Base-by-base conservation (phyloP, 2,329 filamentous ascomycete genomes). In the Fusarium sp. region DNA sequence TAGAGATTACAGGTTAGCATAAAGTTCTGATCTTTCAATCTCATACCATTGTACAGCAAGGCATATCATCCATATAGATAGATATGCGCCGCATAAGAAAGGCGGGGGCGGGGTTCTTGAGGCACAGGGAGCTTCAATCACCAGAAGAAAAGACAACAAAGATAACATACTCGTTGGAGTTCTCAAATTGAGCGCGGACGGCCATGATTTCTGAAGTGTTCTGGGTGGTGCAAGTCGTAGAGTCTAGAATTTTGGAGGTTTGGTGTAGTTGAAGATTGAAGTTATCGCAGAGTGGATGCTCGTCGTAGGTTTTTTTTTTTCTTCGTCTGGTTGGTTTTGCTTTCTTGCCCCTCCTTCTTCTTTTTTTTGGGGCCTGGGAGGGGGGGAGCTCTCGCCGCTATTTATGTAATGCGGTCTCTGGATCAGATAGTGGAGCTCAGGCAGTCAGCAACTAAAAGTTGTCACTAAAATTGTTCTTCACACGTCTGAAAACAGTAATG, bases 121-220 rank as follows among this genome's bases (percentile, higher is more conserved):
- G 42, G 37, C 38, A 60, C 43, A 47, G 35, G 35, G 69, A 73
- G 64, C 53, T 73, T 67, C 57, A 65, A 30, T 44, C 35, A 33
- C 47, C n/a, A 38, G 35, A 42, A 50, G 38, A 32, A 37, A 43
- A 30, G 11, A 38, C 18, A 58, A 25, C 16, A 44, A 32, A 42
- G n/a, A 50, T 40, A 25, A 86, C 91, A 81, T 87, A 96, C 93
- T 96, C 94, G 86, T 96, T 96, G 79, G 93, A 96, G 86, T 95
- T 96, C 85, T 96, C 94, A 82, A 96, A 96, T 82, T 94, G 90
- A 77, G 90, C 90, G 81, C 90, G 89, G 66, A 92, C 89, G 80
- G 90, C 89, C 90, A 92, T 92, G 80, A 78, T 86, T 78, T 68
- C 73, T 71, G 69, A 65, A 59, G 49, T 72, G 30, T 59, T 75